Base-by-base conservation (phyloP, 1,139 yeast genomes). In the Kodamaea sp. region DNA sequence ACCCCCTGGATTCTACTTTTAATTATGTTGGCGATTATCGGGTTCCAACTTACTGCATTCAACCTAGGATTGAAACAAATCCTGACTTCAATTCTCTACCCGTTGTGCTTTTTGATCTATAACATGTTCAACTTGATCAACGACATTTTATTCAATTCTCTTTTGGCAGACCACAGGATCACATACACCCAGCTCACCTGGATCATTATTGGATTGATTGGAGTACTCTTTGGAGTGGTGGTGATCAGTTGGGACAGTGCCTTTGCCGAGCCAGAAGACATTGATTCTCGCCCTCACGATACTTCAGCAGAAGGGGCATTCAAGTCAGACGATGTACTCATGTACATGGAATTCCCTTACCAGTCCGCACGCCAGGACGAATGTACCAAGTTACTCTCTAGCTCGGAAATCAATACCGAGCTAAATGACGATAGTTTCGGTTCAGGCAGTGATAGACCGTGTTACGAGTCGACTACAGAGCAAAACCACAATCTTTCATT, bases 71-170 rank as follows among this genome's bases (percentile, higher is more conserved):
- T 89, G 37, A 73, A 81, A 29, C 73, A 76, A 44, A 75, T 84
- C 28, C 80, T 90, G 34, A 87, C 96, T 0, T 80, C 92, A 7
- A 75, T 87, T 10, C 66, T 89, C 25, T 89, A 88, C 52, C 96
- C 96, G 0, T 66, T 89, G 43, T 86, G 90, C 34, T 89, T 89
- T 56, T 83, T 94, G 59, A 79, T 87, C 27, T 89, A 83, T 67
- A 89, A 87, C 59, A 63, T 86, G 37, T 69, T 78, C 43, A 83
- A 86, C 46, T 80, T 88, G 48, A 58, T 82, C 38, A 89, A 88
- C 53, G 92, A 89, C 26, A 59, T 87, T 39, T 68, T 79, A 4
- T 87, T 76, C 55, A 66, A 80, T 44, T 79, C 76, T 46, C 61
- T 76, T n/a, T 44, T 55, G 28, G 24, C 46, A 18, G 41, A 38